Base-by-base conservation (phyloP, 192 early-diverging fungal species). In the Podila epicladia region DNA sequence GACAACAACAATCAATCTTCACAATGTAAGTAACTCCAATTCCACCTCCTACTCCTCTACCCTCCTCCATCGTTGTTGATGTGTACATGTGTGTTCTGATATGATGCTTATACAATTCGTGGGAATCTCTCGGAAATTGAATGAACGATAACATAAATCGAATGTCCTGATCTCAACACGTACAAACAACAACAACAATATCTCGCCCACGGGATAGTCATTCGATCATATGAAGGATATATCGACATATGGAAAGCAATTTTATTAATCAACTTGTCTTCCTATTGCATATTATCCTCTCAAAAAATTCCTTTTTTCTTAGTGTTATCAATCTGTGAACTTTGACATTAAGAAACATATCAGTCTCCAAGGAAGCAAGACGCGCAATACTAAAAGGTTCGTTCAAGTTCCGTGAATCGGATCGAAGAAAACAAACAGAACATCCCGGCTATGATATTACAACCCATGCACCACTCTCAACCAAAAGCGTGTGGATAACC, bases 381-480 rank as follows among this genome's bases (percentile, higher is more conserved):
- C 37, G 28, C 31, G 19, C 41, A 35, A 29, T 57, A 11, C 29
- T 65, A 19, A 31, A 66, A 73, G 73, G 73, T 75, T 67, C 67
- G 73, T 75, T 48, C 29, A n/a, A 24, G 2, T 51, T 29, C 15
- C 31, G 9, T 64, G 13, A 20, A 69, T 53, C 20, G 15, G 1
- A 0, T 19, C 22, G 17, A 45, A 45, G 12, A 41, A 41, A 41
- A 41, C 5, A 12, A 45, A 45, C 17, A 9, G 19, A 58, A 29
- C 51, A 4, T 31, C 12, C 20, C n/a, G 76, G 65, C 76, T 68
- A 72, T 72, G 76, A 79, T 79, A 63, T 65, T 79, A 79, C 76
- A 79, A 79, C 76, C 76, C 76, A 79, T 79, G 76, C 76, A 79
- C 76, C 76, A 79, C 76, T 79, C 76, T 79, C 76, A 79, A 79